Base-by-base conservation (phyloP, 441 rosid species). In the Melastoma candidum region DNA sequence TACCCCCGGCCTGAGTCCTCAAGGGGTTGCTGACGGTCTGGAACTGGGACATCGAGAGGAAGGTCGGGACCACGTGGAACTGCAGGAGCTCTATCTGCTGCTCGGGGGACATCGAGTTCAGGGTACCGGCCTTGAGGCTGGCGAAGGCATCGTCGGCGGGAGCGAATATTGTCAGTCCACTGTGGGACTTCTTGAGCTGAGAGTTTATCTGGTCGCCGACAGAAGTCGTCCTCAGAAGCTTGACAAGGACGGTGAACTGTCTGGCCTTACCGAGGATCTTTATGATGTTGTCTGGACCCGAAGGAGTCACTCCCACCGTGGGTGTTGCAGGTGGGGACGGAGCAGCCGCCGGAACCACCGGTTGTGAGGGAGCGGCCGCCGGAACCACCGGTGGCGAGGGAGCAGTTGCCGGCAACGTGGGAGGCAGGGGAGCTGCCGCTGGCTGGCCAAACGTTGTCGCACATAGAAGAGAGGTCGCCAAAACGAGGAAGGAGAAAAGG, bases 21-120 rank as follows among this genome's bases (percentile, higher is more conserved):
- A 87, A 71, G 2, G 98, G 98, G 53, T 92, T 92, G 47, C 96
- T 92, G 4, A 80, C 68, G 0, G 94, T 87, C 61, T 87, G 95
- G 70, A 87, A 87, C 51, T 81, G 84, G 2, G 93, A 56, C 51
- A 70, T 50, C 0, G 94, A 61, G 3, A 85, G 58, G 57, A 67
- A 80, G 11, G 65, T 66, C 10, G 95, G 92, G 59, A 88, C 59
- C 11, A 85, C 75, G n/a, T 92, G 96, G 56, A 81, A 92, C 63
- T 83, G 96, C 45, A 85, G 66, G 2, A 85, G 67, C 66, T 81
- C 87, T 0, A 71, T 73, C 63, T 88, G 87, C 57, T 84, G 73
- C 63, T 82, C 80, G 3, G 81, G 84, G 36, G 63, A 77, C 14
- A 92, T 57, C 44, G 80, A 59, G 56, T 85, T 85, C 25, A 85